Conservation (phyloP, 2,329 filamentous ascomycete genomes). For the Pleoardoris graminearum region DNA sequence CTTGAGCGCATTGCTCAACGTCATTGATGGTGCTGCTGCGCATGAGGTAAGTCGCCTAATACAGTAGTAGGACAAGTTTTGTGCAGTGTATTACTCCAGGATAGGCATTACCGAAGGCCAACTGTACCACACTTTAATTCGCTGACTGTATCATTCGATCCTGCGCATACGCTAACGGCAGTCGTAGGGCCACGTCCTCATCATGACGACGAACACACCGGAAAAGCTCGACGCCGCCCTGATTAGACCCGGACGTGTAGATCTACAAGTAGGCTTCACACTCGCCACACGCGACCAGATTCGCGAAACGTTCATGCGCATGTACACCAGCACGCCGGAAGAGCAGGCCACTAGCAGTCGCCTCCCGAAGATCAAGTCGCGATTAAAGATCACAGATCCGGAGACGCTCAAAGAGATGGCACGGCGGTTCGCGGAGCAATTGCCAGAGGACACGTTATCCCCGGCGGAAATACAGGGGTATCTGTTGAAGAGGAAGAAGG, state of each 20-base stretch:
- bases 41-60: not conserved
- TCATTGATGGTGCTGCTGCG: constrained; percentile 81
- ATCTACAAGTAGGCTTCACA: constrained; percentile 66
- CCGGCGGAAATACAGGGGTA: constrained; percentile 59
- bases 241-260: constrained; percentile 72
- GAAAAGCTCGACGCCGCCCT: constrained; percentile 73
- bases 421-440: constrained; percentile 47
- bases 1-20: constrained; percentile 77
- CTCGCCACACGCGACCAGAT: constrained; percentile 48
- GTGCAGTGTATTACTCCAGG: too few relatives aligned
- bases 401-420: constrained; percentile 48
- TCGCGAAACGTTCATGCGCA: constrained; percentile 48
- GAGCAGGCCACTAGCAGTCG: not conserved
- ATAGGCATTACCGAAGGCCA: too few relatives aligned
- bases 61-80: not conserved
- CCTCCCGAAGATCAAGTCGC: not conserved
- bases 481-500: constrained; percentile 55
- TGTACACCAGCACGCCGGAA: constrained; percentile 36
- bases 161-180: not conserved
- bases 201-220: constrained; percentile 81
- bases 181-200: constrained; percentile 67
- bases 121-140: too few relatives aligned
- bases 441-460: constrained; percentile 54
- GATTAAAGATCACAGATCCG: constrained; percentile 12
- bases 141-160: too few relatives aligned